Conservation (phyloP, 805 yeast genomes). For the Nakazawaea pomicola region DNA sequence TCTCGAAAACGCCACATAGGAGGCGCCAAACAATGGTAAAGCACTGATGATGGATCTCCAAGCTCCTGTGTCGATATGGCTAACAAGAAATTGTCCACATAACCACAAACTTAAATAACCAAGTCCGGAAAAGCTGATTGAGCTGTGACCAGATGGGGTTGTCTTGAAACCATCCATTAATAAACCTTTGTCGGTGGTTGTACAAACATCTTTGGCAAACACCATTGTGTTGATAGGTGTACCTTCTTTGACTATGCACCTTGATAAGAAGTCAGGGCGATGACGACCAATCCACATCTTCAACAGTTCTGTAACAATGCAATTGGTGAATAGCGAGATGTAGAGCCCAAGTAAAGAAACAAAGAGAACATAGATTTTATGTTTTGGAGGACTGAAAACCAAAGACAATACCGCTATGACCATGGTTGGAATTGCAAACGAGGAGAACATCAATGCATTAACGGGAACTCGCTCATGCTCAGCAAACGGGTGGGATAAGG, state of each 20-base stretch:
- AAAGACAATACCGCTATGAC: conserved; percentile 27
- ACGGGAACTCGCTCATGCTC: conserved; percentile 66
- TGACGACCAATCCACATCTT: conserved; percentile 87
- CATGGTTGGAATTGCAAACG: conserved; percentile 45
- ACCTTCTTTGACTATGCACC: conserved; percentile 66
- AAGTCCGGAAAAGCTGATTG: conserved; percentile 63
- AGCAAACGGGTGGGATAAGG: conserved; percentile 80
- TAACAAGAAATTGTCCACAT: conserved; percentile 52
- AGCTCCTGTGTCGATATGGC: conserved; percentile 41
- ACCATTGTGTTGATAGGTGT: conserved; percentile 54
- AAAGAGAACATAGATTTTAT: conserved; percentile 55
- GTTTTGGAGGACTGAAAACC: conserved; percentile 41
- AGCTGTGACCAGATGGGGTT: conserved; percentile 80
- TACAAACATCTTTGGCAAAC: conserved; percentile 61
- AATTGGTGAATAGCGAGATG: conserved; percentile 54
- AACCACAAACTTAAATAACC: conserved; percentile 63
- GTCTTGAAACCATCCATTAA: conserved; percentile 73
- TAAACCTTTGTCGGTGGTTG: conserved; percentile 37
- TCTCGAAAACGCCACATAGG: conserved; percentile 75
- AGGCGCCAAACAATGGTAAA: conserved; percentile 63
- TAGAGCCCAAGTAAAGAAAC: conserved; percentile 63
- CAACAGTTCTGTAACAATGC: conserved; percentile 63
- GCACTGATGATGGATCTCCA: conserved; percentile 56
- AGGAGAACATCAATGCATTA: conserved; percentile 45
- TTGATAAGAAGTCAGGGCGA: conserved; percentile 86